Evolutionary conservation across 441 rosid species (phyloP), one percentile per base, ranked within the genome.

Genomic region (Kokia cookei): DNA sequence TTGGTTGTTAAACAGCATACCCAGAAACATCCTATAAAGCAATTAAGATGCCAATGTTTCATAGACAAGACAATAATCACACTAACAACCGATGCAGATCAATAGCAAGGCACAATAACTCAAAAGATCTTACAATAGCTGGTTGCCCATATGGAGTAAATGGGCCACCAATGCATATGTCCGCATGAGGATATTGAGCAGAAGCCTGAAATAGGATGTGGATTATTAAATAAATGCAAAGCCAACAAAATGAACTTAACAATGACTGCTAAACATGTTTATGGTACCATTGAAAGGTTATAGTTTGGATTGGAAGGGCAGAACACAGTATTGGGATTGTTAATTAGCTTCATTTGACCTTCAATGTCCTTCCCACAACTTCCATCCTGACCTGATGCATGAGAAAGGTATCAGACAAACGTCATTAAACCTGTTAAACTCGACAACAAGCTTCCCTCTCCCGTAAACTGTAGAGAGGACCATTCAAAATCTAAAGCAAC

Each of bases 121-220:
- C 2, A 7, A 37, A 7, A 19, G 53, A 54, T 54, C 86, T 81
- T 62, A 88, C 97, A 58, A 74, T 50, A 68, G 85, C 81, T 29
- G 85, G 87, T 19, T 87, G 87, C 37, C 84, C 82, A 73, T 84
- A 82, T 53, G 87, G 76, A 57, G 93, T 75, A 75, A 85, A 74
- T 14, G 17, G 43, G 11, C 76, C 71, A 37, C 54, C 75, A 47
- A 62, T 77, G 72, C 78, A 85, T 66, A 86, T 85, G 74, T 88
- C 93, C 43, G 83, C 79, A 78, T 76, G 82, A 51, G 84, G 91
- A 76, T 84, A 22, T 0, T 87, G 86, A 72, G 82, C 4, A 22
- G 67, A 69, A 77, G 82, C 90, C 96, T 93, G 87, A 65, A 57
- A 62, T 55, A 66, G 14, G 27, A 74, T 3, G 54, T 53, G 24